Conservation (phyloP, 345 rosid species). For the Psidium friedrichsthalianum region DNA sequence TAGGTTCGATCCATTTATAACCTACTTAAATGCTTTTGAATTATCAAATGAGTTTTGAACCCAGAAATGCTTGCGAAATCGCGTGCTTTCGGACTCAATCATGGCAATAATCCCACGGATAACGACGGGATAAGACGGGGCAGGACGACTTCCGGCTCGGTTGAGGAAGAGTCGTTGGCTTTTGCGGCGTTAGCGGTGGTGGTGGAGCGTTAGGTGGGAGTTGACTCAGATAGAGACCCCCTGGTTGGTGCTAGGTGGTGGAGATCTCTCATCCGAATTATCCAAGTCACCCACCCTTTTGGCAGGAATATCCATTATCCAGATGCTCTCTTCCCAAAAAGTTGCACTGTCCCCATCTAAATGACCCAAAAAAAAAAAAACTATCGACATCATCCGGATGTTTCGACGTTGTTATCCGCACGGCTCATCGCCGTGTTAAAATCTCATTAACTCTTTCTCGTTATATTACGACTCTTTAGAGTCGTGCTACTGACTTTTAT, state of each 20-base stretch:
- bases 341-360: not conserved
- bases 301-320: not conserved
- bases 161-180: not conserved
- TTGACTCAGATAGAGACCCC: not conserved
- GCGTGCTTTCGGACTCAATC: not conserved
- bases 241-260: not conserved
- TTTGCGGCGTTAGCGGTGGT: not conserved
- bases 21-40: too few relatives aligned
- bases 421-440: not conserved
- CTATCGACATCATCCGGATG: not conserved
- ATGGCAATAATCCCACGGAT: not conserved
- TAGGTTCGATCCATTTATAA: too few relatives aligned
- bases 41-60: too few relatives aligned
- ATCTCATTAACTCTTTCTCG: not conserved
- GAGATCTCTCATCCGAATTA: not conserved
- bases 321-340: not conserved
- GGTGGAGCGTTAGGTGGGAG: not conserved
- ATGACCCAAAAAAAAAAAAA: too few relatives aligned
- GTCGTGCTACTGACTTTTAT: not conserved
- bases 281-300: not conserved
- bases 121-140: too few relatives aligned
- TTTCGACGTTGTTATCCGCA: not conserved
- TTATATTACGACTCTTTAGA: not conserved
- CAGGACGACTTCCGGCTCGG: too few relatives aligned
- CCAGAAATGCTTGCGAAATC: not conserved